Percentiles rank a stretch among this genome's conserved stretches.
Conservation (phyloP, 352 stramenopile genomes). For the Saprolegnia parasitica region DNA sequence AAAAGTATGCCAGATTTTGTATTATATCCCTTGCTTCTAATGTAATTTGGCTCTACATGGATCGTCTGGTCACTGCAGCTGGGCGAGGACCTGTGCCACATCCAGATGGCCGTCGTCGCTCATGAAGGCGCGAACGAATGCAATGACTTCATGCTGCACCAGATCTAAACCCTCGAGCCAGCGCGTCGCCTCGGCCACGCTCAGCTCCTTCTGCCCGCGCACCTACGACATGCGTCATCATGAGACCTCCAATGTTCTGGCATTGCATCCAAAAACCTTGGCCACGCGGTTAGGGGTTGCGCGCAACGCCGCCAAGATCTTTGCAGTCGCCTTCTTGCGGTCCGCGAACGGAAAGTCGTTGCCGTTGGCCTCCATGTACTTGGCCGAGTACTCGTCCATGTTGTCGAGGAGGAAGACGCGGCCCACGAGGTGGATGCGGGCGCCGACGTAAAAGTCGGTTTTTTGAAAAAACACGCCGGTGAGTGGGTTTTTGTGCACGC, state of each 20-base stretch:
- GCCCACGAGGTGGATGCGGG: constrained; percentile 55
- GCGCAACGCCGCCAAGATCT: neutral
- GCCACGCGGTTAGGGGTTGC: neutral
- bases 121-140: neutral
- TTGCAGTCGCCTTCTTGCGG: neutral
- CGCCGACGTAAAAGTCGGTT: constrained; percentile 74
- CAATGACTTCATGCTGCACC: constrained; percentile 24
- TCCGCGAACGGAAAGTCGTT: constrained; percentile 42
- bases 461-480: constrained; percentile 42
- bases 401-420: constrained; percentile 68
- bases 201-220: constrained; percentile 1
- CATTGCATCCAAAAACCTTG: neutral
- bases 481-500: constrained; percentile 28
- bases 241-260: neutral
- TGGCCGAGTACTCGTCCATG: constrained; percentile 82
- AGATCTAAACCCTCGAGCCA: constrained; percentile 10
- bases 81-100: constrained; percentile 2
- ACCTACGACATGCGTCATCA: neutral
- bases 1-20: too few relatives aligned
- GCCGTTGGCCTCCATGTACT: constrained; percentile 71
- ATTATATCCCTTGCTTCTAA: too few relatives aligned
- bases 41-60: too few relatives aligned
- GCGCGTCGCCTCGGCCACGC: neutral
- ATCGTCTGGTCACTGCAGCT: too few relatives aligned
- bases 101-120: constrained; percentile 20